These are phyloP conservation scores for Nothopassalora personata DNA, from an alignment of 2,329 filamentous ascomycete species.

Conservation along the genomic window DNA sequence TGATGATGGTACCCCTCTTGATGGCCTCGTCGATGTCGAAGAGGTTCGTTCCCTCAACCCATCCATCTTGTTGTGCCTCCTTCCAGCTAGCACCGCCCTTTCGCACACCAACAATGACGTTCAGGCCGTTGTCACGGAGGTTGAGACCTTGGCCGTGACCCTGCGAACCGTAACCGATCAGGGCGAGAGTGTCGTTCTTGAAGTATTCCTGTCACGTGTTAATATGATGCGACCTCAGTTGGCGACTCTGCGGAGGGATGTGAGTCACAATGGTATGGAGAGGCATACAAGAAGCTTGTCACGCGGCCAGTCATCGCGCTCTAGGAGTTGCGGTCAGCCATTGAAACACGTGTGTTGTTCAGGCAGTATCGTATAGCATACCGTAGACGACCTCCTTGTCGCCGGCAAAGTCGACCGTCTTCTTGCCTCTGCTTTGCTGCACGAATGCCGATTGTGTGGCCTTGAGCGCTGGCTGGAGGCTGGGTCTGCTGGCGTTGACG, in stretches of 20 bases:
- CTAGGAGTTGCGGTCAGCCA: conserved; percentile 46
- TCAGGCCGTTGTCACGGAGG: conserved; percentile 98
- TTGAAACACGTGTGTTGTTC: conserved; percentile 1
- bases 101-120: conserved; percentile 97
- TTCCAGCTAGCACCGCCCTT: conserved; percentile 99
- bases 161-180: conserved; percentile 98
- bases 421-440: conserved; percentile 73
- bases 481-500: conserved; percentile 45
- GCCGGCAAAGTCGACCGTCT: conserved; percentile 98
- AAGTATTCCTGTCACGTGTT: conserved; percentile 74
- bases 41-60: conserved; percentile 96
- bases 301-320: conserved; percentile 96
- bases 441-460: conserved; percentile 44
- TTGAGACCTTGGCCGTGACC: conserved; percentile 99
- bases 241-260: neutral
- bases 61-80: conserved; percentile 93
- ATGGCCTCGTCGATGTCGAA: conserved; percentile 98
- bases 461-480: conserved; percentile 43
- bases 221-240: conserved; percentile 15
- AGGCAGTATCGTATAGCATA: conserved; percentile 50
- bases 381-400: conserved; percentile 91
- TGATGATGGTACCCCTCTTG: conserved; percentile 85
- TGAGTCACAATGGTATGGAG: conserved; percentile 5
- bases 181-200: conserved; percentile 98
- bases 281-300: conserved; percentile 87